Conservation (phyloP, 768 basidiomycete species). For the Mrakia blollopis region DNA sequence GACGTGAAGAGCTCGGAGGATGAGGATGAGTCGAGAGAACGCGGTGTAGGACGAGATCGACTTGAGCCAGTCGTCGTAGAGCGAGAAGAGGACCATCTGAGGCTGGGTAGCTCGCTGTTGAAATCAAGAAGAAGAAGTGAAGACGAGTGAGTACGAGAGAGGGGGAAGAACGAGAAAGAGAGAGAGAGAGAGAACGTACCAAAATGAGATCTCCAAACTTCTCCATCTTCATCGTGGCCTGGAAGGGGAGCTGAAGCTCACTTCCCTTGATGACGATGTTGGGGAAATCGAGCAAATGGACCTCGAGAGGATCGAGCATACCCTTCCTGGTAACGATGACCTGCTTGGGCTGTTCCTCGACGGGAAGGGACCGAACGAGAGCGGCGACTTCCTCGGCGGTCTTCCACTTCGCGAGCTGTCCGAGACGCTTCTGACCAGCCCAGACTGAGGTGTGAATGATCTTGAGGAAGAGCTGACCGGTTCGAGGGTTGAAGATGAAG, state of each 20-base stretch:
- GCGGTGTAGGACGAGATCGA: constrained; percentile 98
- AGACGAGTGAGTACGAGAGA: constrained; percentile 21
- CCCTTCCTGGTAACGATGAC: constrained; percentile 99
- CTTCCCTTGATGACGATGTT: constrained; percentile 99
- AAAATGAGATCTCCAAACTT: constrained; percentile 98
- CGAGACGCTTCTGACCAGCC: constrained; percentile 99
- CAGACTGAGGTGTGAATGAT: constrained; percentile 99
- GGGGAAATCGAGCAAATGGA: constrained; percentile 98
- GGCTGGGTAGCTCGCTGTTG: constrained; percentile 87
- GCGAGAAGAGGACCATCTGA: constrained; percentile 97
- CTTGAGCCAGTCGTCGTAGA: constrained; percentile 99
- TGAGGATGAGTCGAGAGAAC: constrained; percentile 94
- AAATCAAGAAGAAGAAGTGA: constrained; percentile 6
- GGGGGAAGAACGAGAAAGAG: neutral
- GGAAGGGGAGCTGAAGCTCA: constrained; percentile 93
- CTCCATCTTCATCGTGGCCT: constrained; percentile 99
- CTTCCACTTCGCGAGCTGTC: constrained; percentile 99
- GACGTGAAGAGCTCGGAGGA: constrained; percentile 93
- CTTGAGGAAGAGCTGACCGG: constrained; percentile 96
- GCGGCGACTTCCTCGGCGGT: constrained; percentile 99
- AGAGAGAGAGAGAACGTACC: constrained; percentile 46
- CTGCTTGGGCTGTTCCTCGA: constrained; percentile 99
- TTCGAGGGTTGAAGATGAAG: constrained; percentile 98
- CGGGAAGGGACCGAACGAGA: constrained; percentile 91
- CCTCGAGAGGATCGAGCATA: constrained; percentile 91